phyloP scores from a whole-genome alignment of 345 rosid genomes.

The Bruguiera gymnorhiza region DNA sequence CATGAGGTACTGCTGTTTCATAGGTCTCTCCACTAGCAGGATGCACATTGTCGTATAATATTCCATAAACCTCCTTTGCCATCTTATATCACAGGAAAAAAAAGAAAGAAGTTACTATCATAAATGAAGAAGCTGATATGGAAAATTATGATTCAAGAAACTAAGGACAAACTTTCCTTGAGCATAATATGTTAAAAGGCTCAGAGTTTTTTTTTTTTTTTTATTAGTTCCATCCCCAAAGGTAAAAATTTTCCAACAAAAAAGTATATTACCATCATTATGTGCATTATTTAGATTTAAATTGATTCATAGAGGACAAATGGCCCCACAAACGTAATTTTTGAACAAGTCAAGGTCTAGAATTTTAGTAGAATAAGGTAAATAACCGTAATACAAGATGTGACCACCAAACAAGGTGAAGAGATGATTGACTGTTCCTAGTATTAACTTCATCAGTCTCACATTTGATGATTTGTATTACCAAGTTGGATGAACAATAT shows the following conservation, averaged over 20 bases:
- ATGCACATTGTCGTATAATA: slow-evolving; percentile 47
- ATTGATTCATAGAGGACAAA: no score
- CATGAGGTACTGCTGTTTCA: slow-evolving; percentile 50
- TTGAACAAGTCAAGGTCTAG: no score
- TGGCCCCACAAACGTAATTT: no score
- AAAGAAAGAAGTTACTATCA: slow-evolving; percentile 24
- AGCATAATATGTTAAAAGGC: background rate
- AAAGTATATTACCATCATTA: background rate
- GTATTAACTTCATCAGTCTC: no score
- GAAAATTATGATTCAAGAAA: background rate
- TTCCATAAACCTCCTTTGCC: slow-evolving; percentile 64
- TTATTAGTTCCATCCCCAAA: no score
- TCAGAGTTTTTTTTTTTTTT: no score
- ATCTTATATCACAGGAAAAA: slow-evolving; percentile 48
- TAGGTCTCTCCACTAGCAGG: slow-evolving; percentile 54
- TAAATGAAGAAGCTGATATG: background rate
- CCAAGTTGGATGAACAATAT: no score
- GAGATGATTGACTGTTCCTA: no score
- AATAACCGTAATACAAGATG: no score
- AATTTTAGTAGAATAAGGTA: no score
- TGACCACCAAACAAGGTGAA: no score
- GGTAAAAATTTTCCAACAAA: background rate
- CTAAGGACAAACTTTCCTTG: background rate
- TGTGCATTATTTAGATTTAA: background rate
- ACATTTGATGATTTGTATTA: no score